Percentiles rank a stretch among this genome's conserved stretches.
Conservation (phyloP, 208 protist genomes). For the Leishmania lainsoni region DNA sequence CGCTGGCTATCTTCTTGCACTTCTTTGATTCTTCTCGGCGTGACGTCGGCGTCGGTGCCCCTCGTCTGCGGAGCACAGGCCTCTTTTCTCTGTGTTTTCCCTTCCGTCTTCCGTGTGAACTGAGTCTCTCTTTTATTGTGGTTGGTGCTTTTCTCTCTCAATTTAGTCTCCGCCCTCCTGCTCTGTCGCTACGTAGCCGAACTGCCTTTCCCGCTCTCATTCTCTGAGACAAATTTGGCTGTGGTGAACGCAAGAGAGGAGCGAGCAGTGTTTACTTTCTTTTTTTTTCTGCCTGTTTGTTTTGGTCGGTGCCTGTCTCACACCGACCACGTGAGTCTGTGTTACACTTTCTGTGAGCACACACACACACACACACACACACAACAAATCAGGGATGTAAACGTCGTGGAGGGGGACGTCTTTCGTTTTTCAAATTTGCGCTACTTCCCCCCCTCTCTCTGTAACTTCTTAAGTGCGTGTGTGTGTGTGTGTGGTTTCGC, state of each 20-base stretch:
- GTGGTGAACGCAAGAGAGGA: neutral
- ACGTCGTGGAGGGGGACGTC: no score
- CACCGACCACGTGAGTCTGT: neutral
- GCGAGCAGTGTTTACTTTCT: neutral
- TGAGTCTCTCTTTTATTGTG: neutral
- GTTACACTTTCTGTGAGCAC: neutral
- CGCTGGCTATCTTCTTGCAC: neutral
- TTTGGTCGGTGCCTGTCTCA: neutral
- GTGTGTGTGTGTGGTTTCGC: neutral
- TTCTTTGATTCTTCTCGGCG: no score
- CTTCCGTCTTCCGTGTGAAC: neutral
- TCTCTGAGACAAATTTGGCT: neutral
- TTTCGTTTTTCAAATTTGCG: neutral
- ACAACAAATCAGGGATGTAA: neutral
- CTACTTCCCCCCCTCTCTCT: neutral
- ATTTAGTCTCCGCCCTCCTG: neutral
- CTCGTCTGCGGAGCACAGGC: neutral
- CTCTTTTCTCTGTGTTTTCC: neutral
- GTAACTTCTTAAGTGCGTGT: neutral
- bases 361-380: neutral
- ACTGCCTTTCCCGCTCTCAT: neutral
- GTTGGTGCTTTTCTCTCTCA: neutral
- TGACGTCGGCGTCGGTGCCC: neutral
- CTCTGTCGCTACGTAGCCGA: neutral
- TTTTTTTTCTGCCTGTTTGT: neutral